Conservation (phyloP, 2,329 filamentous ascomycete species). For the Simplicillium aogashimaense region DNA sequence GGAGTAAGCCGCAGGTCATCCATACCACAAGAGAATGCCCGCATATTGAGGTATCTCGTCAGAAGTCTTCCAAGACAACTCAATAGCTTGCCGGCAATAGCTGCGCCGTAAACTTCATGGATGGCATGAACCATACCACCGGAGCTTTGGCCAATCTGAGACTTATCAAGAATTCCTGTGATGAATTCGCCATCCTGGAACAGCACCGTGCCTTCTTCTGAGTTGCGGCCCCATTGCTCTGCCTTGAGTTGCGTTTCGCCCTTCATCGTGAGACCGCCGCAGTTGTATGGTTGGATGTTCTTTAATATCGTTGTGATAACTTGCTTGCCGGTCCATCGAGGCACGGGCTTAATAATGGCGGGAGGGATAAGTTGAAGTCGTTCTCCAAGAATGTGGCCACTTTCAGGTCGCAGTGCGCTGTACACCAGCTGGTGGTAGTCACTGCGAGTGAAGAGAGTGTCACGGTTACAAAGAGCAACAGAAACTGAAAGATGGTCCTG, state of each 20-base stretch:
- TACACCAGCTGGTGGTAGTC: conserved; percentile 95
- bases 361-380: conserved; percentile 74
- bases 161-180: conserved; percentile 88
- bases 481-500: conserved; percentile 97
- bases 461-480: conserved; percentile 79
- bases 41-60: conserved; percentile 84
- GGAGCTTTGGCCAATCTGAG: conserved; percentile 78
- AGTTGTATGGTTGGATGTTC: conserved; percentile 75
- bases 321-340: conserved; percentile 93
- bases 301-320: conserved; percentile 85
- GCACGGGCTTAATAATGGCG: conserved; percentile 69
- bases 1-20: conserved; percentile 84
- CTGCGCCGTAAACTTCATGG: conserved; percentile 87
- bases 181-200: conserved; percentile 83
- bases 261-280: conserved; percentile 67
- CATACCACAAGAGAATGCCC: conserved; percentile 94
- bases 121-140: conserved; percentile 87
- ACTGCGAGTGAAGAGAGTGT: conserved; percentile 79
- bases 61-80: conserved; percentile 83
- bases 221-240: conserved; percentile 67
- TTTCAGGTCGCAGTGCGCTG: conserved; percentile 78
- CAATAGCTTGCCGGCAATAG: conserved; percentile 74
- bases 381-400: conserved; percentile 75
- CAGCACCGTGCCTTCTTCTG: conserved; percentile 72
- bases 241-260: conserved; percentile 70